Evolutionary conservation across 768 basidiomycete species (phyloP).

Genomic region (Boletus reticuloceps): DNA sequence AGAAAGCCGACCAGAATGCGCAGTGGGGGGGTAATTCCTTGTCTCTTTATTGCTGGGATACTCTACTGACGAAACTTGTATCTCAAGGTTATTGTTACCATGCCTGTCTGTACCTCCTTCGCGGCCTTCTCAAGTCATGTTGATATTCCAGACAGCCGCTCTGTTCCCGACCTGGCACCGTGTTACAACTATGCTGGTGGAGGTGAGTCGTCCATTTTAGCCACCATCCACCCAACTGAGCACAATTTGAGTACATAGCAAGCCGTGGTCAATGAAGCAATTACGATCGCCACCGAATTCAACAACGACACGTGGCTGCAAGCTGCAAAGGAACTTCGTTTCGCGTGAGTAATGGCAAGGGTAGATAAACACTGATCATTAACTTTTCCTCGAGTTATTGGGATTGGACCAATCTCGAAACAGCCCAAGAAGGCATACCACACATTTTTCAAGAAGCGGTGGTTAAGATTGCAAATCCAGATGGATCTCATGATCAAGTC

Average conservation of each 20-base stretch:
- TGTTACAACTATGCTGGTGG: constrained; percentile 3
- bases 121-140: not conserved
- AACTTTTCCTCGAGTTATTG: constrained; percentile 3
- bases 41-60: not conserved
- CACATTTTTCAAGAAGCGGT: not conserved
- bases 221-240: not conserved
- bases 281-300: constrained; percentile 9
- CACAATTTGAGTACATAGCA: constrained; percentile 1
- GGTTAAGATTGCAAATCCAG: not conserved
- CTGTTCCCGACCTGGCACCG: constrained; percentile 20
- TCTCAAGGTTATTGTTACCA: constrained; percentile 18
- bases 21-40: constrained; percentile 1
- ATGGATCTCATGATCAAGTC: not conserved
- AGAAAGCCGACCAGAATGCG: not conserved
- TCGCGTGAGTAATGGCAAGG: constrained; percentile 7
- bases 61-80: not conserved
- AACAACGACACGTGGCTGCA: constrained; percentile 6
- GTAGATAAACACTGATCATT: not conserved
- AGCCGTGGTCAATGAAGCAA: constrained; percentile 12
- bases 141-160: constrained; percentile 9
- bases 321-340: constrained; percentile 11
- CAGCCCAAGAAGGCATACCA: constrained; percentile 1
- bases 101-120: constrained; percentile 1
- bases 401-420: constrained; percentile 11
- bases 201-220: not conserved